A percentile compares a stretch with the other conserved stretches of the same genome.
phyloP scores from a whole-genome alignment of 2,329 filamentous ascomycete species.

The Knufia fluminis region DNA sequence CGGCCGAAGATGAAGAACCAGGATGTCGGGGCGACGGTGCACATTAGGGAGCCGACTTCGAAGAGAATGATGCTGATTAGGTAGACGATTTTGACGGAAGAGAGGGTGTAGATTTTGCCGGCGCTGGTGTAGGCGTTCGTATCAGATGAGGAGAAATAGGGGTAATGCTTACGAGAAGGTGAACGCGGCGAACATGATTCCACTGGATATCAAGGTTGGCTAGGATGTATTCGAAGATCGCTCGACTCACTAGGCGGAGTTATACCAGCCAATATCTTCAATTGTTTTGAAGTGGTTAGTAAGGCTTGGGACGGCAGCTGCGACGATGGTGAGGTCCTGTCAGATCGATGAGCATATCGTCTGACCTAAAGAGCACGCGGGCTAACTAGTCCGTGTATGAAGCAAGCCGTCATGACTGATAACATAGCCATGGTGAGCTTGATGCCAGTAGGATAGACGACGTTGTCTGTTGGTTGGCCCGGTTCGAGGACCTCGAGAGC shows the following conservation, averaged over 20 bases:
- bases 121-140: conserved; percentile 4
- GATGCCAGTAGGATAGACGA: conserved; percentile 6
- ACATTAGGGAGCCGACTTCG: conserved; percentile 20
- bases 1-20: conserved; percentile 24
- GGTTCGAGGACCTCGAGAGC: too few relatives aligned
- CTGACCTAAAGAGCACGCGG: neutral
- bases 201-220: neutral
- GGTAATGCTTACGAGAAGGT: conserved; percentile 23
- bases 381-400: conserved; percentile 3
- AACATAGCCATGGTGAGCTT: conserved; percentile 4
- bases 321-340: conserved; percentile 26
- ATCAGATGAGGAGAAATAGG: neutral
- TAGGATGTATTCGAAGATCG: neutral
- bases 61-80: conserved; percentile 21
- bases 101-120: conserved; percentile 25
- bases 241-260: conserved; percentile 11
- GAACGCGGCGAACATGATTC: conserved; percentile 2
- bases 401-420: neutral
- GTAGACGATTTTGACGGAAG: conserved; percentile 25
- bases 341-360: neutral
- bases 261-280: conserved; percentile 28
- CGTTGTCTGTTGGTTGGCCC: conserved; percentile 3
- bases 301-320: conserved; percentile 31
- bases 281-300: conserved; percentile 30
- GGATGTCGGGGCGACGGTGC: conserved; percentile 16